Base-by-base conservation (phyloP, 148 eudicot genomes). In the Nyssa sinensis region DNA sequence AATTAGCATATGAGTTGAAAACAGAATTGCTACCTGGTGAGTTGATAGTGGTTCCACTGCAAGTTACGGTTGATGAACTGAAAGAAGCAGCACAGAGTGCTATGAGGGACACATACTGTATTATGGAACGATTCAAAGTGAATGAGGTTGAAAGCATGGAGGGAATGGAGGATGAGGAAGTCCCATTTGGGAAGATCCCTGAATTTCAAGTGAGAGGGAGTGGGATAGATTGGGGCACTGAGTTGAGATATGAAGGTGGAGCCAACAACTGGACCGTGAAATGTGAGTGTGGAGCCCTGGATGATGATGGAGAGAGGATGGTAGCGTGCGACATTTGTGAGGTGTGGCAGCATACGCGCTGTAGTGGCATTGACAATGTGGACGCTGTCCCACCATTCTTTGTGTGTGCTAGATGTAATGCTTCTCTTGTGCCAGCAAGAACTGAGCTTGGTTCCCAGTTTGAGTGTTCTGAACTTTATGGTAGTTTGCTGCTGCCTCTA, bases 281-380 rank as follows among this genome's bases (percentile, higher is more conserved):
- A 51, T 95, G 98, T 78, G 79, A 75, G 44, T 92, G 98, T 72
- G 97, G 98, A 23, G 96, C 98, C 1, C 67, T 35, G 32, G 98
- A 95, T 68, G 98, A 95, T 69, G 98, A 95, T 75, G 98, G 98
- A 31, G 98, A 95, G 79, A 83, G 98, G 80, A 95, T 95, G 98
- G 89, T 92, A 64, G 80, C 97, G 0, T 94, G 98, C 75, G 98
- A 94, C 65, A 72, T 37, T 37, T 94, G 98, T 70, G 98, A 90
- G 75, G 75, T 83, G 3, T 94, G 98, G 98, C 93, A 94, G 78
- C 97, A 94, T 62, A 94, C 98, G 0, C 75, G 84, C 19, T 94
- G 98, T 70, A 76, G 81, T 53, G 98, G 98, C 5, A 92, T 94
- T 58, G 83, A 79, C 24, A 97, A 94, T 58, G 67, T 78, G 11